Evolutionary conservation across 305 asterid genomes (phyloP), one percentile per base, ranked within the genome.

Genomic region (Lippia alba): DNA sequence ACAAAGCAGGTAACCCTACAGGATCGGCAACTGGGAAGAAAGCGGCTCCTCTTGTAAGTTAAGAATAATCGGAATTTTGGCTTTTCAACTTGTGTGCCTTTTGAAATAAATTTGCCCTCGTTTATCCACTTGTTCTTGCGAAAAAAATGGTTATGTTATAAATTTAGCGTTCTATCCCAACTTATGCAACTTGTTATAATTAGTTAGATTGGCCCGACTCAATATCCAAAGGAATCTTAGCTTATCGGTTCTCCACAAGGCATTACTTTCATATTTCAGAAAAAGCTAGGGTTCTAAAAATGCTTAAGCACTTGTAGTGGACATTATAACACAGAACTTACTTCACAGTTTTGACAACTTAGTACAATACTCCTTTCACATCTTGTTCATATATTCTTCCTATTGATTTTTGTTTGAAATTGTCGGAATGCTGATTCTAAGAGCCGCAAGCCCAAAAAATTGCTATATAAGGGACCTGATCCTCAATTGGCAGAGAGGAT

Each of bases 401-500:
- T 66, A 64, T 46, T 56, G 36, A 54, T 78, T 67, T 24, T 61
- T 24, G 59, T 44, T 24, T 66, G 51, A 56, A 51, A 67, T 72
- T 66, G 61, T 50, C 76, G 92, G 98, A 89, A 77, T 86, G 97
- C 89, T 44, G 98, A 91, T 74, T 46, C 80, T 69, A 98, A 94
- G 68, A 98, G 92, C 18, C 96, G 91, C 70, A 94, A 91, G 82
- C 53, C 92, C 56, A 91, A 86, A 81, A 85, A 83, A 55, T 84
- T 80, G 53, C 92, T 90, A 67, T 94, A 94, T 68, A 98, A 94
- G 83, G 98, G 99, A 61, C 99, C 99, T 71, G 98, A 94, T 81
- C 86, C 78, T 1, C 98, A 94, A 83, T 79, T 94, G 89, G 99
- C 99, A 82, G 99, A 97, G 72, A 94, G 92, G 99, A 92, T 92